Conservation (phyloP, 331 rosid species). For the Telfairia occidentalis region DNA sequence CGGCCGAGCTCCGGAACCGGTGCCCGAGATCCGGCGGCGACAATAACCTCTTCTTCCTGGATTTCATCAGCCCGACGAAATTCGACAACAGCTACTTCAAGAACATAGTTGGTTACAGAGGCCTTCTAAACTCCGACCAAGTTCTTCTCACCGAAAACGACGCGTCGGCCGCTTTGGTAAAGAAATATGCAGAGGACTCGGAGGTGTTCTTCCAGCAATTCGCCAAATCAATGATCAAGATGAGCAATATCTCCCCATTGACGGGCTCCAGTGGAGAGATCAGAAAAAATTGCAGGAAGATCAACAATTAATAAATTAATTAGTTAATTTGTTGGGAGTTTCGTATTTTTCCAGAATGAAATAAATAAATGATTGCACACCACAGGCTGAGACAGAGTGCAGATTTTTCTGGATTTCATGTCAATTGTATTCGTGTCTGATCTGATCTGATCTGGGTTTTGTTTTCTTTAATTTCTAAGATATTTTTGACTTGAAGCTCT, state of each 20-base stretch:
- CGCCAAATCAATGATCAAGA: conserved; percentile 78
- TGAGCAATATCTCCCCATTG: conserved; percentile 77
- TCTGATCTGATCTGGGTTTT: not conserved
- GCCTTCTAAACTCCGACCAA: conserved; percentile 70
- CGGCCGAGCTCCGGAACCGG: conserved; percentile 29
- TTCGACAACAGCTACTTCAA: conserved; percentile 78
- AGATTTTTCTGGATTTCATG: not conserved
- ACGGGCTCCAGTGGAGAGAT: conserved; percentile 71
- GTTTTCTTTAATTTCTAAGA: not conserved
- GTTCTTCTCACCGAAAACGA: conserved; percentile 41
- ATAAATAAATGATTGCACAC: not conserved
- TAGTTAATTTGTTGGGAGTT: not conserved
- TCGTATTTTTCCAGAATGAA: not conserved
- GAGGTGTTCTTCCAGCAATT: conserved; percentile 62
- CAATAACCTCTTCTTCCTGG: conserved; percentile 55
- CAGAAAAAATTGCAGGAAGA: conserved; percentile 49
- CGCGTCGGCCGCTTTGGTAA: conserved; percentile 46
- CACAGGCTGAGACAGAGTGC: not conserved
- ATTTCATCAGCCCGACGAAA: conserved; percentile 57
- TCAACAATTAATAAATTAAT: conserved; percentile 34
- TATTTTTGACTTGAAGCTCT: not conserved
- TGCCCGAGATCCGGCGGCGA: conserved; percentile 90
- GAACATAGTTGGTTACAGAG: conserved; percentile 53
- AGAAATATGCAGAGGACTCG: conserved; percentile 41
- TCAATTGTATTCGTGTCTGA: not conserved